Percentiles rank a stretch among this genome's conserved stretches.
Evolutionary conservation across 306 rosid genomes (phyloP).

Genomic region (Prunus dulcis): DNA sequence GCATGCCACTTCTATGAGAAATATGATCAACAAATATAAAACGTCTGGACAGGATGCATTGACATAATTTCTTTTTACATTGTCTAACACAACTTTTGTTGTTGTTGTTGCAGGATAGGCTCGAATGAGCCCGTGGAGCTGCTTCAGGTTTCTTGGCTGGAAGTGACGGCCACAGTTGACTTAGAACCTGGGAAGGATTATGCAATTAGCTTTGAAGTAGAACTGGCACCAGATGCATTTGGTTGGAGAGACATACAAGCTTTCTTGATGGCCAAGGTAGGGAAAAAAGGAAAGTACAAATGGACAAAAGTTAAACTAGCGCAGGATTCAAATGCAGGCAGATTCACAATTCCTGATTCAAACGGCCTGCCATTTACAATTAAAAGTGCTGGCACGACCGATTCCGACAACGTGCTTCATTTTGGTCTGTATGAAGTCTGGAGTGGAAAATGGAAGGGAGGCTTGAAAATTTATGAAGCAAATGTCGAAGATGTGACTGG

Average conservation of each 20-base stretch:
- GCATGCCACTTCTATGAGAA: too few relatives aligned
- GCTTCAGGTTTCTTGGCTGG: conserved; percentile 78
- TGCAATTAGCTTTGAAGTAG: conserved; percentile 17
- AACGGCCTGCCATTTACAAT: background rate
- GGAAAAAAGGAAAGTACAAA: conserved; percentile 26
- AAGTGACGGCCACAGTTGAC: conserved; percentile 29
- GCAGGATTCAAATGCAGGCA: rapidly evolving
- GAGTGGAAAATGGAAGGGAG: conserved; percentile 92
- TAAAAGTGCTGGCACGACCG: rapidly evolving
- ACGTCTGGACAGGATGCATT: too few relatives aligned
- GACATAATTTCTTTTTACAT: too few relatives aligned
- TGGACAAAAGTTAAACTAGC: background rate
- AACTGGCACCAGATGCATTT: conserved; percentile 35
- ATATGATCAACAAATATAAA: too few relatives aligned
- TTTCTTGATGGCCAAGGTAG: conserved; percentile 71
- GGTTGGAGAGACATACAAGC: conserved; percentile 57
- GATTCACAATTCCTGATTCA: rapidly evolving
- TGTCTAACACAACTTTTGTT: too few relatives aligned
- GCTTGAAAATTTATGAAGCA: conserved; percentile 49
- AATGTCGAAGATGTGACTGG: background rate
- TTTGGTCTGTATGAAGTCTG: conserved; percentile 91
- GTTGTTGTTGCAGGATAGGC: too few relatives aligned
- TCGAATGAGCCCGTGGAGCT: conserved; percentile 1
- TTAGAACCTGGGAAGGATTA: rapidly evolving
- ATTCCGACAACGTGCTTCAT: conserved; percentile 7